These are phyloP conservation scores for Aurifilum marmelostoma DNA, from an alignment of 2,329 filamentous ascomycete species.

Conservation along the genomic window DNA sequence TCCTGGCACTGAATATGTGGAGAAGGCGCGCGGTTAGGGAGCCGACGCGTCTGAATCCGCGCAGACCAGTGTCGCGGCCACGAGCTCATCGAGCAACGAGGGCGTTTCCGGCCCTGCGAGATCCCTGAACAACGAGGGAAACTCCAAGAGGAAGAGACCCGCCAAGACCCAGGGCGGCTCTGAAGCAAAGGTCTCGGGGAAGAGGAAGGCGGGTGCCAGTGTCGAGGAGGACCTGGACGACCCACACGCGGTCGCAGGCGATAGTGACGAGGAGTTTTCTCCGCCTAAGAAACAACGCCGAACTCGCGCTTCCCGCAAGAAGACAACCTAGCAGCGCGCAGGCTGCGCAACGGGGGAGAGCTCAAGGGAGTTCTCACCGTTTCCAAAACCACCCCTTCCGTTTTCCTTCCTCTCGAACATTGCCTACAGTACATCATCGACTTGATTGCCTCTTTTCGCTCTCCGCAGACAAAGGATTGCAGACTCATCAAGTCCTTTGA, in stretches of 20 bases:
- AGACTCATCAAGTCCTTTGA: neutral
- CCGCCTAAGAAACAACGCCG: neutral
- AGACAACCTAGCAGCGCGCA: neutral
- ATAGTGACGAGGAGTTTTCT: neutral
- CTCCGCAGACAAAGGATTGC: neutral
- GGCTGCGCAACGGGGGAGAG: neutral
- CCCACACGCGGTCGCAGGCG: neutral
- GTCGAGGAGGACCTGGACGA: neutral
- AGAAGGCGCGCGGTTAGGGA: slow-evolving; percentile 58
- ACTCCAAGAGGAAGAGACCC: neutral
- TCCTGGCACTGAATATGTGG: slow-evolving; percentile 71
- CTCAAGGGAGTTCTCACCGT: neutral
- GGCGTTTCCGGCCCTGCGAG: neutral
- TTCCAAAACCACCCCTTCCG: neutral
- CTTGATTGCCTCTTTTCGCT: neutral
- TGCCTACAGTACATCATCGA: neutral
- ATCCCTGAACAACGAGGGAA: neutral
- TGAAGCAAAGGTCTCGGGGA: neutral
- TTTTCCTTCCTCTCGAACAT: neutral
- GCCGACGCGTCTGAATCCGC: neutral
- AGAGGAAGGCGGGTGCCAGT: neutral
- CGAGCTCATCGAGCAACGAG: neutral
- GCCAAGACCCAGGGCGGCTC: neutral
- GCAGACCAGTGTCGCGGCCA: neutral
- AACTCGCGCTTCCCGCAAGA: neutral